These are phyloP conservation scores for Galerina marginata DNA, from an alignment of 768 basidiomycete genomes.

Conservation along the genomic window DNA sequence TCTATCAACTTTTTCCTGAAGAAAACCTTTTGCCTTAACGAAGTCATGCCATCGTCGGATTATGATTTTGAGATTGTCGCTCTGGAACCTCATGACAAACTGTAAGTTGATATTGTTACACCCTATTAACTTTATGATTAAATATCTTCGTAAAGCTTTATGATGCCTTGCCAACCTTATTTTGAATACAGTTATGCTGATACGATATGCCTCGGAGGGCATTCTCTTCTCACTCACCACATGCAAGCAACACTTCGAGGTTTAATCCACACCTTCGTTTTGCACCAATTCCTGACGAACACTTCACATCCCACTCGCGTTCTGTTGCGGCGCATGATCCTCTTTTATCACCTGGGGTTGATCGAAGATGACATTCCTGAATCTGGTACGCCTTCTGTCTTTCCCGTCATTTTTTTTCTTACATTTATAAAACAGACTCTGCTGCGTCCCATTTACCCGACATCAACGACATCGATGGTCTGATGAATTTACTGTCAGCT, in stretches of 20 bases:
- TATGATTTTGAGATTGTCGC: constrained; percentile 17
- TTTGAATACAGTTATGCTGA: constrained; percentile 4
- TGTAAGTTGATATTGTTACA: constrained; percentile 12
- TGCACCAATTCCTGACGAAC: constrained; percentile 17
- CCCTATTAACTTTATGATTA: neutral
- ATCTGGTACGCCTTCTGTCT: too few species aligned
- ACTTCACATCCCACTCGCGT: constrained; percentile 13
- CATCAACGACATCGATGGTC: too few species aligned
- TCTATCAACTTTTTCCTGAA: neutral
- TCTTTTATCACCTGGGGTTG: constrained; percentile 15
- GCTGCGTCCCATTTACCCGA: too few species aligned
- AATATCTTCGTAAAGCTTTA: constrained; percentile 5
- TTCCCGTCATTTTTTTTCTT: too few species aligned
- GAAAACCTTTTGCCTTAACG: constrained; percentile 13
- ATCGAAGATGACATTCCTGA: constrained; percentile 4
- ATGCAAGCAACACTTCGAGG: constrained; percentile 15
- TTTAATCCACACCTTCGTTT: constrained; percentile 16
- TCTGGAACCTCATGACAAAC: neutral
- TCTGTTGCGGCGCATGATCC: constrained; percentile 13
- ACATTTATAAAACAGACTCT: too few species aligned
- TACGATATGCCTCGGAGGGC: constrained; percentile 18
- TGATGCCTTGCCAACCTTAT: constrained; percentile 17
- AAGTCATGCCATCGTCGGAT: neutral
- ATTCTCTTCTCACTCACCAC: constrained; percentile 9
- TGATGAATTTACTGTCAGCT: too few species aligned